Evolutionary conservation across 495 filamentous ascomycete genomes (phyloP).

Genomic region (Pseudevernia furfuracea): DNA sequence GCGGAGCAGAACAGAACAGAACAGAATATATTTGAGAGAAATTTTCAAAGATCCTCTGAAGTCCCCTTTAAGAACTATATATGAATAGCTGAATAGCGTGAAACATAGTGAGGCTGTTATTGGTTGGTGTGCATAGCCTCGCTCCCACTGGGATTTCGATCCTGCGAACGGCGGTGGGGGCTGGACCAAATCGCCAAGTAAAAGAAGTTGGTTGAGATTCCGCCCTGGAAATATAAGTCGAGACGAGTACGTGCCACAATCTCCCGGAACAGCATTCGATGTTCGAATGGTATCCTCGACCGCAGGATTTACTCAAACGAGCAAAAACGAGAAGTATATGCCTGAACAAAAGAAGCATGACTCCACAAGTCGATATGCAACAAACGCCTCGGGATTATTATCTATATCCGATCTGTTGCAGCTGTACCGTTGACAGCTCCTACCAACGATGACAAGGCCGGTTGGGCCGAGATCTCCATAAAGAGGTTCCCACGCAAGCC

Average conservation of each 20-base stretch:
- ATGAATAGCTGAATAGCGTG: too few species aligned
- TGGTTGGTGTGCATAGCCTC: too few species aligned
- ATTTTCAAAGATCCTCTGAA: background rate
- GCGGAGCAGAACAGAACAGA: background rate
- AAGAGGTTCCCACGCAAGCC: background rate
- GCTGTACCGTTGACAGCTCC: background rate
- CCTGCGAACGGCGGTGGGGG: too few species aligned
- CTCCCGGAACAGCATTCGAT: too few species aligned
- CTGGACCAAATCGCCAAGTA: too few species aligned
- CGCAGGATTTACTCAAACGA: background rate
- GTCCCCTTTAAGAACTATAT: background rate
- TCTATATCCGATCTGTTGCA: background rate
- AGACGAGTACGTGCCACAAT: too few species aligned
- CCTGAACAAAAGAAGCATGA: background rate
- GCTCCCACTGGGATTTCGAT: too few species aligned
- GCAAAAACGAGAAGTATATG: background rate
- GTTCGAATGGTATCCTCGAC: too few species aligned
- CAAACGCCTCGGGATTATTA: too few species aligned
- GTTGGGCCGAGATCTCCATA: background rate
- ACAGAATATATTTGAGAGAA: background rate
- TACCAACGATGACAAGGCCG: background rate
- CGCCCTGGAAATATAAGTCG: too few species aligned
- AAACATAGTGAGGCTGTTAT: too few species aligned
- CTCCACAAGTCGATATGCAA: background rate
- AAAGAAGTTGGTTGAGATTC: too few species aligned